phyloP scores from a whole-genome alignment of 2,329 filamentous ascomycete genomes.

The Calonectria pseudoturangicola region DNA sequence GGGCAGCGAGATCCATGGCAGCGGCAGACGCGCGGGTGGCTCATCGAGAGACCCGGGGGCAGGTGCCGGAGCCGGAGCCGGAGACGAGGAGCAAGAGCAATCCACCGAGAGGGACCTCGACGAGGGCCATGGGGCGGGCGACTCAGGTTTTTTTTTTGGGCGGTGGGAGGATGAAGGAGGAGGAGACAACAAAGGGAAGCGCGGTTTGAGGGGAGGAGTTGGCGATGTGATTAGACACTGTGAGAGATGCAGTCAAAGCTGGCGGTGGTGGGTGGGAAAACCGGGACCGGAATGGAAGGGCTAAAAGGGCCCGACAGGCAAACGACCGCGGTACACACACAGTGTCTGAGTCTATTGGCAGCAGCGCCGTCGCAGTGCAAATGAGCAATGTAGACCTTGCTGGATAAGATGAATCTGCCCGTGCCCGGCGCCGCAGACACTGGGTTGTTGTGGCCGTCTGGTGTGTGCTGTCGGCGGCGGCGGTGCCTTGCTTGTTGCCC shows the following conservation, averaged over 20 bases:
- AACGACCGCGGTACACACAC: not conserved
- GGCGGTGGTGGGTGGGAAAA: constrained; percentile 49
- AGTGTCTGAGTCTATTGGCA: not conserved
- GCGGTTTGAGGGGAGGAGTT: constrained; percentile 42
- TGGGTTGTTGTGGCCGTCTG: not conserved
- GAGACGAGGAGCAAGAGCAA: constrained; percentile 43
- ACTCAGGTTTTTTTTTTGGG: not conserved
- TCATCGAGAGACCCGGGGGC: constrained; percentile 52
- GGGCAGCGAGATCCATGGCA: constrained; percentile 56
- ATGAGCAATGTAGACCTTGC: not conserved
- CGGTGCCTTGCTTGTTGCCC: constrained; percentile 1
- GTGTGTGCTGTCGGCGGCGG: constrained; percentile 13
- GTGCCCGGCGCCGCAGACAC: not conserved
- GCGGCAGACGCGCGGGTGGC: constrained; percentile 43
- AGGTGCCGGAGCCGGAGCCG: constrained; percentile 47
- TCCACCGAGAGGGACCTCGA: constrained; percentile 47
- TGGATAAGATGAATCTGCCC: not conserved
- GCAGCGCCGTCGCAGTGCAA: not conserved
- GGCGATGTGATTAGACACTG: constrained; percentile 33
- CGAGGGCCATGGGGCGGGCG: constrained; percentile 40
- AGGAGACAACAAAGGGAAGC: constrained; percentile 38
- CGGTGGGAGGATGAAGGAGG: constrained; percentile 16
- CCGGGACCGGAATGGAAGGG: constrained; percentile 49
- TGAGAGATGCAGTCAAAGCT: constrained; percentile 44
- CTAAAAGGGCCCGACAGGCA: constrained; percentile 25